Percentiles rank a stretch among this genome's conserved stretches.
These are phyloP conservation scores for Fusarium torulosum DNA, from an alignment of 2,329 filamentous ascomycete species.

Conservation along the genomic window DNA sequence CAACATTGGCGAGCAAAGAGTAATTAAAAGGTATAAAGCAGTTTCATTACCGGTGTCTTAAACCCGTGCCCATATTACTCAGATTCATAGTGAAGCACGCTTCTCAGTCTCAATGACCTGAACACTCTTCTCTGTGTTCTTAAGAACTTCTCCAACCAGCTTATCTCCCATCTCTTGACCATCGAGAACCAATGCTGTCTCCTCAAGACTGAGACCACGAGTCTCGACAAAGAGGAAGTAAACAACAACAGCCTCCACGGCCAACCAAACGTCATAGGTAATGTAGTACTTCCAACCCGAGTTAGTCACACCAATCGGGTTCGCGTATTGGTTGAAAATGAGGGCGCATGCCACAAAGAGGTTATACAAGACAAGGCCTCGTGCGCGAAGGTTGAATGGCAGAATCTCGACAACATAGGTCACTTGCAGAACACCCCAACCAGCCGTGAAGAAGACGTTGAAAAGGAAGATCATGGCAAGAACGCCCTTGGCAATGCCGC, in stretches of 20 bases:
- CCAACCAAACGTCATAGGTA: conserved; percentile 17
- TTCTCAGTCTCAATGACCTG: conserved; percentile 17
- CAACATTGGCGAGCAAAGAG: too few relatives aligned
- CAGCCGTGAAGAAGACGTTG: conserved; percentile 18
- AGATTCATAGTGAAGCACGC: too few relatives aligned
- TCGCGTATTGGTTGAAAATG: conserved; percentile 24
- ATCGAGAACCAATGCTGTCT: conserved; percentile 47
- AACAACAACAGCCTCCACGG: conserved; percentile 14
- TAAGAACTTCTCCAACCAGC: conserved; percentile 17
- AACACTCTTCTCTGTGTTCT: conserved; percentile 10
- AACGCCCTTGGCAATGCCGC: conserved; percentile 17
- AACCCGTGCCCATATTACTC: too few relatives aligned
- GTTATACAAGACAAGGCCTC: conserved; percentile 9
- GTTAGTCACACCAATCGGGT: conserved; percentile 15
- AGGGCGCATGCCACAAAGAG: conserved; percentile 14
- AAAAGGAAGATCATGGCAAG: conserved; percentile 28
- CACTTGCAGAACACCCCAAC: conserved; percentile 25
- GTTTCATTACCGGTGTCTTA: too few relatives aligned
- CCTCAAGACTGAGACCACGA: conserved; percentile 5
- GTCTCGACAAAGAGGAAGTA: conserved; percentile 27
- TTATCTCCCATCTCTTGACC: conserved; percentile 47
- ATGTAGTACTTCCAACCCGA: conserved; percentile 22
- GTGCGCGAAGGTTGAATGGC: conserved; percentile 12
- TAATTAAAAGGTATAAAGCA: too few relatives aligned
- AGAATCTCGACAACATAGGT: conserved; percentile 24